Evolutionary conservation across 2,329 filamentous ascomycete genomes (phyloP), one percentile per base, ranked within the genome.

Genomic region (Daldinia sp.): DNA sequence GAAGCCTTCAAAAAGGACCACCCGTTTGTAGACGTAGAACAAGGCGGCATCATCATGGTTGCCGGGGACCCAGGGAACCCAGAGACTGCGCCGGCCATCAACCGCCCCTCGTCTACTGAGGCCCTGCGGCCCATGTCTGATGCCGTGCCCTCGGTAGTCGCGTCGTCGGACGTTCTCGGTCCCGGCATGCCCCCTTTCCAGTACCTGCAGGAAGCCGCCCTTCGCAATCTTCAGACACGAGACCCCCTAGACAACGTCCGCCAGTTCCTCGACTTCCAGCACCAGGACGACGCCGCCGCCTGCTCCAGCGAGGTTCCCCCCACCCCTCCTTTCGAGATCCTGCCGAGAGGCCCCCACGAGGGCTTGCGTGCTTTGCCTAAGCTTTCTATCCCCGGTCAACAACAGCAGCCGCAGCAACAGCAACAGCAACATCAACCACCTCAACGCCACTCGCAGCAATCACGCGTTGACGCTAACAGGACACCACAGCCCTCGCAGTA

Each of bases 191-290:
- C 90, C 19, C 82, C 88, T 21, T 83, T 94, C 62, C 84, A 86
- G 61, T 86, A 88, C 66, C 85, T 97, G 34, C 89, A 93, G 71
- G 89, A 93, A 75, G 87, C 90, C 49, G 85, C 83, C 39, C 87
- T 97, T 13, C 87, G 88, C 60, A 87, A 83, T 65, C 75, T 97
- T 29, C 84, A 90, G 73, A 81, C 83, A 15, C 85, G 90, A 54
- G 93, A 97, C 73, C 91, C 94, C 4, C 94, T 96, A 76, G 94
- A 97, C 78, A 96, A 94, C 70, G 93, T 98, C 32, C 89, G 92
- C 73, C 92, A 96, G 68, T 98, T 97, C 78, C 85, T 98, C 54
- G 87, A 87, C 73, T 94, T 97, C 75, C 94, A 98, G 75, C 89
- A 75, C 74, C 83, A 85, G 57, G 65, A 76, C 21, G 69, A 70